Percentiles rank a stretch among this genome's conserved stretches.
Evolutionary conservation across 495 filamentous ascomycete genomes (phyloP).

Genomic region (Cudoniella acicularis): DNA sequence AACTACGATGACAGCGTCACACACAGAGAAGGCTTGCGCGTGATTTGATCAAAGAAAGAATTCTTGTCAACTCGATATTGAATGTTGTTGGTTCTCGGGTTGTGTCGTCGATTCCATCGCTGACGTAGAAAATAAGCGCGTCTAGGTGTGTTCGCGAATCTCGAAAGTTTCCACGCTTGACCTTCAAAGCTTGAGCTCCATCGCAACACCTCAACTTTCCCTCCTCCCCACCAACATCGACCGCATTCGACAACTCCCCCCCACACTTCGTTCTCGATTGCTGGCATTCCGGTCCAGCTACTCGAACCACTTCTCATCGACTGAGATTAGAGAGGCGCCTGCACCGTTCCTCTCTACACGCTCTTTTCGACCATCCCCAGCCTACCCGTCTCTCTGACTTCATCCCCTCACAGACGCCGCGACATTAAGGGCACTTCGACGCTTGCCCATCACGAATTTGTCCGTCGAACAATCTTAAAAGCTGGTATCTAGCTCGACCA

Average conservation of each 20-base stretch:
- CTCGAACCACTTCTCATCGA: slow-evolving; percentile 5
- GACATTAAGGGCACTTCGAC: background rate
- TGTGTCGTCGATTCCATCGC: background rate
- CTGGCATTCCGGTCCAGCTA: slow-evolving; percentile 13
- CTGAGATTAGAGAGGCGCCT: slow-evolving; percentile 25
- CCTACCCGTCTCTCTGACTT: background rate
- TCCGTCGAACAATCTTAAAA: too few relatives aligned
- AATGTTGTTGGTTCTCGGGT: background rate
- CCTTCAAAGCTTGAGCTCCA: background rate
- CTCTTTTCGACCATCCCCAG: slow-evolving; percentile 19
- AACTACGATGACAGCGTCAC: too few relatives aligned
- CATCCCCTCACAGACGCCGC: slow-evolving; percentile 2
- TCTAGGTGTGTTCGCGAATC: too few relatives aligned
- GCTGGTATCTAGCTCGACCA: too few relatives aligned
- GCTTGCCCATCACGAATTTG: slow-evolving; percentile 1
- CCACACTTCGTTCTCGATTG: background rate
- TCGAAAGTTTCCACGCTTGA: background rate
- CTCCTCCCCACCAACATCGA: slow-evolving; percentile 10
- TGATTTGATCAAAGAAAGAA: background rate
- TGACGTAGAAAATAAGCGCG: background rate
- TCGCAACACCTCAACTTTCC: background rate
- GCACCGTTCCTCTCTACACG: slow-evolving; percentile 28
- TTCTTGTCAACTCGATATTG: background rate
- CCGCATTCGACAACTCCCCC: background rate
- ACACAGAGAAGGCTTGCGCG: too few relatives aligned